Conservation (phyloP, 179 eudicot species). For the Sideroxylon spinosum region DNA sequence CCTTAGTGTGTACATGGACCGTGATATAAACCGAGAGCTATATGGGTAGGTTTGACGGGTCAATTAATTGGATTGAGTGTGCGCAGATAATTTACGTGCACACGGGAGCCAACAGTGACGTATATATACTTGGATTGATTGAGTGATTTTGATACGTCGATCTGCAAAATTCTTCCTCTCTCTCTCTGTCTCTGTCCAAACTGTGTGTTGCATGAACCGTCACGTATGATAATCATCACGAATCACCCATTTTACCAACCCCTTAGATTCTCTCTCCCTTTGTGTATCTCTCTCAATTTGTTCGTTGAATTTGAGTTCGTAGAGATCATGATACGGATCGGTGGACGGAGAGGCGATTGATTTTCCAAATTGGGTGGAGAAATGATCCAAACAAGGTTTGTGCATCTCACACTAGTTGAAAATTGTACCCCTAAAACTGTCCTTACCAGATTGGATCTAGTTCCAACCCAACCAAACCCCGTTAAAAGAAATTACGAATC, state of each 20-base stretch:
- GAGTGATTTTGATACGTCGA: slow-evolving; percentile 16
- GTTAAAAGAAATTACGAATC: too few relatives aligned
- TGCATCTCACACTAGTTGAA: too few relatives aligned
- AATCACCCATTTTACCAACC: background rate
- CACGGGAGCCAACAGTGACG: slow-evolving; percentile 15
- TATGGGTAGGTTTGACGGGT: slow-evolving; percentile 11
- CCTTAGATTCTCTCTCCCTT: too few relatives aligned
- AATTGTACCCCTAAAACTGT: too few relatives aligned
- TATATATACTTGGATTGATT: slow-evolving; percentile 18
- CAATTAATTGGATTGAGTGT: slow-evolving; percentile 16
- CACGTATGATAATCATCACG: slow-evolving; percentile 9
- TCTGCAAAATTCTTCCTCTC: background rate
- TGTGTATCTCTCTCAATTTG: background rate
- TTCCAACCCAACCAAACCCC: too few relatives aligned
- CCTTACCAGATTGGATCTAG: too few relatives aligned
- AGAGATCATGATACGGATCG: background rate
- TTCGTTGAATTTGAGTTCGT: background rate
- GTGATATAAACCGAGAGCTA: background rate
- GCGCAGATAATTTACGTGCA: slow-evolving; percentile 16
- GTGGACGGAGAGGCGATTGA: background rate
- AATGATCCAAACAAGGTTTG: background rate
- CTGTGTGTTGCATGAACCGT: slow-evolving; percentile 20
- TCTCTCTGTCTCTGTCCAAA: slow-evolving; percentile 6
- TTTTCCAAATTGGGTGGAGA: background rate
- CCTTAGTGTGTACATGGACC: background rate